phyloP scores from a whole-genome alignment of 495 filamentous ascomycete genomes.

The Aspergillus asperescens region DNA sequence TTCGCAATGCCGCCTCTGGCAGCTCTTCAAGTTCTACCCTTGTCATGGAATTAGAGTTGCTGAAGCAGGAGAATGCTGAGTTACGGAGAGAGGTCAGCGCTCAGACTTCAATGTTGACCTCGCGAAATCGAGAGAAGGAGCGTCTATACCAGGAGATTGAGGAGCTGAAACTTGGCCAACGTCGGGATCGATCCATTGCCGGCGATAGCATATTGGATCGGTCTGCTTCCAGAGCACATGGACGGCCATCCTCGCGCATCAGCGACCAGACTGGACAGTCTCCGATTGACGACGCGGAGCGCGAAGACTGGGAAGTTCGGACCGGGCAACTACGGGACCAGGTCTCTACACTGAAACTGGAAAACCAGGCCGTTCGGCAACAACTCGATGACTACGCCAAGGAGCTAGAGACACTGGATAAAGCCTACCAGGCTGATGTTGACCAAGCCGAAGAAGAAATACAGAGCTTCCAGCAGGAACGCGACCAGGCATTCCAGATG shows the following conservation, averaged over 20 bases:
- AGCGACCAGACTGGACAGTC: constrained; percentile 68
- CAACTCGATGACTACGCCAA: constrained; percentile 64
- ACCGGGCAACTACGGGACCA: constrained; percentile 80
- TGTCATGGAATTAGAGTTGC: constrained; percentile 65
- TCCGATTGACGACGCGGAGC: constrained; percentile 68
- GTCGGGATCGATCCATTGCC: constrained; percentile 65
- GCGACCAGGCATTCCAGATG: constrained; percentile 75
- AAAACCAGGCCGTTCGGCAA: constrained; percentile 72
- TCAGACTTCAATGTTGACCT: constrained; percentile 96
- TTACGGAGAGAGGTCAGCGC: constrained; percentile 87
- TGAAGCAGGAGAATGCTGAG: constrained; percentile 90
- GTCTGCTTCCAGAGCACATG: constrained; percentile 79
- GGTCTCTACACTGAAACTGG: constrained; percentile 74
- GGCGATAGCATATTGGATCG: constrained; percentile 91
- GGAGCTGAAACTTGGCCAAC: constrained; percentile 81
- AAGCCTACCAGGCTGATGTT: constrained; percentile 68
- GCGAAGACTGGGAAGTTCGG: constrained; percentile 78
- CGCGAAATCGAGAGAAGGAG: constrained; percentile 89
- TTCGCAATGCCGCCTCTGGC: constrained; percentile 45
- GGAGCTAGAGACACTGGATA: constrained; percentile 60
- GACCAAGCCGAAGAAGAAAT: constrained; percentile 74
- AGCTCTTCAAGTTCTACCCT: constrained; percentile 59
- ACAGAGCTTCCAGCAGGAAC: constrained; percentile 73
- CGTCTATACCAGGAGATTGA: constrained; percentile 95
- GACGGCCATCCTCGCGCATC: constrained; percentile 62